These are phyloP conservation scores for Pseudocercospora eumusae DNA, from an alignment of 2,329 filamentous ascomycete genomes.

Conservation along the genomic window DNA sequence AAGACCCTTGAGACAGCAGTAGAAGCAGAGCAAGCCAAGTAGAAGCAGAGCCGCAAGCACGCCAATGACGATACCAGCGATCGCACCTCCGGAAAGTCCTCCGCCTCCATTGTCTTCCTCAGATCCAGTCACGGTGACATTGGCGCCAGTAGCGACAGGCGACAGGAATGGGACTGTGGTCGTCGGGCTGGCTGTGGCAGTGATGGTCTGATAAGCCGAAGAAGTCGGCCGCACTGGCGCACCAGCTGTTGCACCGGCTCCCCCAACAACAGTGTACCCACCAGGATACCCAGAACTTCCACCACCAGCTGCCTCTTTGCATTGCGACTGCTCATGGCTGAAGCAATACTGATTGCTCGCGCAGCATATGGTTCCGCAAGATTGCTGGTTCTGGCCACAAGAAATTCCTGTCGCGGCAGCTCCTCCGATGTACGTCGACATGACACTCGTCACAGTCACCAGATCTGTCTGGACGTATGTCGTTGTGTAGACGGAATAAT, in stretches of 20 bases:
- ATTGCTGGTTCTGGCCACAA: constrained; percentile 55
- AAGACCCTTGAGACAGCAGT: constrained; percentile 62
- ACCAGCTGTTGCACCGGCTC: constrained; percentile 55
- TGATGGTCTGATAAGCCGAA: constrained; percentile 57
- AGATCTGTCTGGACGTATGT: constrained; percentile 58
- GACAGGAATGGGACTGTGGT: constrained; percentile 53
- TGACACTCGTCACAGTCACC: constrained; percentile 55
- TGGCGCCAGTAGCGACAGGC: constrained; percentile 56
- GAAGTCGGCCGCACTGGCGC: constrained; percentile 54
- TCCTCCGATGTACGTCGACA: constrained; percentile 49
- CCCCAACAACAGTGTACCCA: constrained; percentile 55
- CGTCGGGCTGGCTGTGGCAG: constrained; percentile 50
- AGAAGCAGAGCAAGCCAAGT: constrained; percentile 71
- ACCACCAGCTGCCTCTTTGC: constrained; percentile 56
- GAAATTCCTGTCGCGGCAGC: constrained; percentile 33
- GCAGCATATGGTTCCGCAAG: constrained; percentile 72
- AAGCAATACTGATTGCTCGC: constrained; percentile 68
- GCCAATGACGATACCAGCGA: constrained; percentile 79
- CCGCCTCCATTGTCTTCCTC: constrained; percentile 35
- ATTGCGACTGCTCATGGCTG: constrained; percentile 53
- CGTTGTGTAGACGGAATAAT: constrained; percentile 53
- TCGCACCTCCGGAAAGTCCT: constrained; percentile 68
- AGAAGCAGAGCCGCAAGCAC: constrained; percentile 67
- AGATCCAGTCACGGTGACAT: constrained; percentile 45
- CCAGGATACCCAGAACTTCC: constrained; percentile 51